phyloP scores from a whole-genome alignment of 78 protist species.

The Dictyostelium firmibasis region DNA sequence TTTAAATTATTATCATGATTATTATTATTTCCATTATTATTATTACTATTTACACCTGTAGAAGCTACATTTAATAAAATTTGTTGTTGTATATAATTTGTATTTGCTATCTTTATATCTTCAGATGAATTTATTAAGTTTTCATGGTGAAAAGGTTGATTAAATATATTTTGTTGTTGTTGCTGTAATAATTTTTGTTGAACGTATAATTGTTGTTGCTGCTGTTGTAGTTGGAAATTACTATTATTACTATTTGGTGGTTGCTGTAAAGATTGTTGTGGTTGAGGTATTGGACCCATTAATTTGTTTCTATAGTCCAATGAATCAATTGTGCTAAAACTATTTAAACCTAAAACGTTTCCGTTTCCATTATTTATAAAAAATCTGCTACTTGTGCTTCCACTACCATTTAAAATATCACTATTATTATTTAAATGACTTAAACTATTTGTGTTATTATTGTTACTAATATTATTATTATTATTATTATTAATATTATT shows the following conservation, averaged over 20 bases:
- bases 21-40: background rate
- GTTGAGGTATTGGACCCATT: conserved; percentile 1
- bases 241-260: background rate
- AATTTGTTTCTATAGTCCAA: conserved; percentile 17
- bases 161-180: background rate
- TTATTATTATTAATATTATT: background rate
- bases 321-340: conserved; percentile 5
- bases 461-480: too few species aligned
- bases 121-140: background rate
- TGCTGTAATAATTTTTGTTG: background rate
- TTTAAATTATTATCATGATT: background rate
- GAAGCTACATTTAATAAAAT: background rate
- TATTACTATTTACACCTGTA: background rate
- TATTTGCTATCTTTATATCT: background rate
- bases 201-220: background rate
- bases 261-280: conserved; percentile 17
- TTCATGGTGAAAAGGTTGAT: background rate
- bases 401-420: background rate
- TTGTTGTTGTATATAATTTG: background rate
- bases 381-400: background rate
- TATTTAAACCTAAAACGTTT: background rate
- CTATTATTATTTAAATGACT: background rate
- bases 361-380: background rate
- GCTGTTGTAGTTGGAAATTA: conserved; percentile 2
- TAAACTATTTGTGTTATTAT: background rate